Evolutionary conservation across 352 stramenopile genomes (phyloP), one percentile per base, ranked within the genome.

Genomic region (Peronosclerospora sorghi): DNA sequence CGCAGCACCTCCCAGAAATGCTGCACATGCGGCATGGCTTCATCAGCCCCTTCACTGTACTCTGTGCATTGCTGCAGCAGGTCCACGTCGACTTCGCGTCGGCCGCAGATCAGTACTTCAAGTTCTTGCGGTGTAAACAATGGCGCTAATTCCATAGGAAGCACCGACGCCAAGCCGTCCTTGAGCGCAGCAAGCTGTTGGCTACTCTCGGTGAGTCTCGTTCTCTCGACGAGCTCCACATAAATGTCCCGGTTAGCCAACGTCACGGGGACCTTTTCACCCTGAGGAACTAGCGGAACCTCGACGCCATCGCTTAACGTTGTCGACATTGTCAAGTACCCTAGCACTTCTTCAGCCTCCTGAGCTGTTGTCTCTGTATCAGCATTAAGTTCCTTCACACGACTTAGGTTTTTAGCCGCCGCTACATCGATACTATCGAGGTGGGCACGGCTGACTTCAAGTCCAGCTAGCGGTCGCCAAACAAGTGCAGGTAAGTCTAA

Each of bases 1-100:
- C 88, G 74, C 21, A 99, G 65, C 36, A 96, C 89, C 36, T 98
- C 85, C 95, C 95, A 98, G 59, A 98, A 98, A 24, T 79, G 75
- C 37, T 80, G 50, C 14, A 99, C 84, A 35, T 97, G 84, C 5
- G 63, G 32, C 59, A 97, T 95, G 17, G 68, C 57, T 53, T 95
- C 86, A 30, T 95, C 71, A 19, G 96, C 95, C 14, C 90, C 81
- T 37, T 93, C 92, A 42, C 96, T 95, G 69, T 98, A 99, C 64
- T 97, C 94, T 5, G 96, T 97, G 55, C 95, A 96, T 57, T 89
- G 85, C 15, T 82, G 75, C 17, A 99, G 68, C 27, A 98, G 57
- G 41, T 97, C 91, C 17, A 99, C 88, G 59, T 98, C 95, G 38
- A 99, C 87, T 49, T 98, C 90, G 26, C 86, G 78, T 34, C 87